A percentile compares a stretch with the other conserved stretches of the same genome.
Conservation (phyloP, 148 eudicot species). For the Persicaria tinctoria region DNA sequence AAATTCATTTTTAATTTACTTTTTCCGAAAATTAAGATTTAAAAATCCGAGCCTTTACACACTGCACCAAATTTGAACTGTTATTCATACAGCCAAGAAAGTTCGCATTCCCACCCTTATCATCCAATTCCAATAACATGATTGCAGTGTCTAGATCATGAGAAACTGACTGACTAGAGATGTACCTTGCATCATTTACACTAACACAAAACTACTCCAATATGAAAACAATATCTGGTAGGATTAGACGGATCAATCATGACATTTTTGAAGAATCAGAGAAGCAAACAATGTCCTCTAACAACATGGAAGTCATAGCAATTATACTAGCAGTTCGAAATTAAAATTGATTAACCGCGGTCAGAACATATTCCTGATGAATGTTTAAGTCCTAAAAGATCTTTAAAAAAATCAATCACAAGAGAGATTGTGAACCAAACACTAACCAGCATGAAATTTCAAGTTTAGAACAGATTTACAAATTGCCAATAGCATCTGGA, state of each 20-base stretch:
- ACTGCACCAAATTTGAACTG: background rate
- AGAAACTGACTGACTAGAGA: conserved; percentile 29
- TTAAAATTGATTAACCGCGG: background rate
- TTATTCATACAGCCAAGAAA: background rate
- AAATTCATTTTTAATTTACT: too few relatives aligned
- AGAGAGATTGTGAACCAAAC: too few relatives aligned
- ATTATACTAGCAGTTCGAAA: background rate
- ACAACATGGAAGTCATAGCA: background rate
- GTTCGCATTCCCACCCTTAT: background rate
- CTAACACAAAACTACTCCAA: background rate
- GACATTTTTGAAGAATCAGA: background rate
- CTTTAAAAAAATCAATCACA: too few relatives aligned
- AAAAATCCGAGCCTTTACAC: too few relatives aligned
- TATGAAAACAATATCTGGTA: too few relatives aligned
- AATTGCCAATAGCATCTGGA: too few relatives aligned
- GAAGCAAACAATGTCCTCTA: background rate
- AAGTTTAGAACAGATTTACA: too few relatives aligned
- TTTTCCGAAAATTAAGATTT: too few relatives aligned
- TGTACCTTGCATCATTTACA: background rate
- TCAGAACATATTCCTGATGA: background rate
- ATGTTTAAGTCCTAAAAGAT: too few relatives aligned
- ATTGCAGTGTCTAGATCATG: background rate
- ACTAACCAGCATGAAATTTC: too few relatives aligned
- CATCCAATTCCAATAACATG: background rate
- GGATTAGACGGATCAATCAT: too few relatives aligned